Evolutionary conservation across 208 protist species (phyloP), one percentile per base, ranked within the genome.

Genomic region (Tritrichomonas musculus): DNA sequence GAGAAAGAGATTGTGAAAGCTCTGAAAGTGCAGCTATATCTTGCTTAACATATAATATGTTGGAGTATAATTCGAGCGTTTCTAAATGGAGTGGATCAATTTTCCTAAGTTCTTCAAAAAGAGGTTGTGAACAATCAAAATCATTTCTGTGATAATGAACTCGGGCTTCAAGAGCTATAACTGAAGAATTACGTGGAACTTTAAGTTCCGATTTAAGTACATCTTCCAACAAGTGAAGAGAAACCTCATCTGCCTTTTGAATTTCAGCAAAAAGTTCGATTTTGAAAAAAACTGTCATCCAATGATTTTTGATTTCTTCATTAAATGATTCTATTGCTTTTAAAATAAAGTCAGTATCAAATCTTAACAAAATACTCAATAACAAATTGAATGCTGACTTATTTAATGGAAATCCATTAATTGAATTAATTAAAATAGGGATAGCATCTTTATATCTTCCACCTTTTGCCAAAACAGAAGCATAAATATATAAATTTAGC

Each of bases 41-140:
- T 92, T 92, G 55, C 72, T 92, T 92, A 17, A 92, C 88, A 72
- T 73, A 92, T 44, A 92, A 27, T 33, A 92, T 20, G 49, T 92
- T 64, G 14, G 88, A 92, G 33, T 73, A 92, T 53, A 92, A 44
- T 30, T 92, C 88, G 9, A 92, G 39, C 14, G 57, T 57, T 50
- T 92, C 88, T 0, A 92, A 14, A 30, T 25, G 30, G 33, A 47
- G 33, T 47, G 88, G 88, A 55, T 72, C 25, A 33, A 47, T 72
- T 53, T 0, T 92, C 0, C 50, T 30, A 33, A 92, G 39, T 72
- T 92, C 88, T 30, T 39, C 44, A 50, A 88, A 88, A 41, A 88
- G 39, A 20, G 47, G 5, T 39, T 20, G 14, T 2, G 77, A 53
- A 53, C 47, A 47, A 22, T 88, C 77, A 30, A 88, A 88, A 88